Base-by-base conservation (phyloP, 345 rosid species). In the Dovyalis caffra region DNA sequence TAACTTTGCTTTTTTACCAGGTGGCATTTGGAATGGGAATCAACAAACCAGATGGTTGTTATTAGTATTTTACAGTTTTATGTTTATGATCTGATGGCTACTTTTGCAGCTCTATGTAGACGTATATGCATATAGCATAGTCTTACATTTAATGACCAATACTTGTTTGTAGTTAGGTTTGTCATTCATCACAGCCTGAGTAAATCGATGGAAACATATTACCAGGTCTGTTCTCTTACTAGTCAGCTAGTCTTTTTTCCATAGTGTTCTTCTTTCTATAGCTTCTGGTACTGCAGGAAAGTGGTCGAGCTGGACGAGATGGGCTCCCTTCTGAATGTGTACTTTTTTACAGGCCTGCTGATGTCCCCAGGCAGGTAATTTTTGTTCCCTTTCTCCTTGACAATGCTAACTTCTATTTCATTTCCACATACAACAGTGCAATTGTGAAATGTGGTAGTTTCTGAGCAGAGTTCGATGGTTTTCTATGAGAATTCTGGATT, bases 11-110 rank as follows among this genome's bases (percentile, higher is more conserved):
- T 76, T 23, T 40, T 34, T 80, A 70, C 32, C 85, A 95, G 99
- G 99, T 95, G 81, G 99, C 99, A 37, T 95, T 95, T 88, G 99
- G 99, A 25, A 95, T 95, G 99, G 99, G 99, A 80, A 92, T 95
- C 85, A 95, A 95, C 89, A 95, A 95, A 81, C 99, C 99, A 64
- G 99, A 95, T 89, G 99, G 99, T 91, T 73, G 83, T 91, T 85
- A 72, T 45, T 64, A 68, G 75, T 58, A 74, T 67, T 12, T 63
- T 69, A 8, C 7, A n/a, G 57, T 26, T 28, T 18, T 74, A 21
- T 38, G 31, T 31, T 33, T 43, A 14, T 64, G 61, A n/a, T 69
- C 25, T 33, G 49, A 32, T 58, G 10, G 15, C 66, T 10, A 43
- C 23, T 64, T 2, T 14, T 43, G 49, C 49, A 43, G 15, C 18